Percentiles rank a stretch among this genome's conserved stretches.
These are phyloP conservation scores for Solanum medicagineum DNA, from an alignment of 257 asterid species.

Conservation along the genomic window DNA sequence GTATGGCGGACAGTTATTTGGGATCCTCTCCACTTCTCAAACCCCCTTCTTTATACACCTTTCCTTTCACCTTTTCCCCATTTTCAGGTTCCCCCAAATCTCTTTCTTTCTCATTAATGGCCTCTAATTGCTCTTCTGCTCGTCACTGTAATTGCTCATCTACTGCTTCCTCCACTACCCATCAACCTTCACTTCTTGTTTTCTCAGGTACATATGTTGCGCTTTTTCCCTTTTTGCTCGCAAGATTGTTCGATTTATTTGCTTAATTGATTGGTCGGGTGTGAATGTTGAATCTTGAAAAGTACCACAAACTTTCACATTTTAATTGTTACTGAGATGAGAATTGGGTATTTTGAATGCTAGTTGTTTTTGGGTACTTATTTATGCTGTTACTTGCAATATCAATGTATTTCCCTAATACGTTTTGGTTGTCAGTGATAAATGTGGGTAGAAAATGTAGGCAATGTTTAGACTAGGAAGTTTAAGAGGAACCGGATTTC, in stretches of 20 bases:
- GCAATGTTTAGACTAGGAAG: background rate
- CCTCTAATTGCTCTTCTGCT: conserved; percentile 12
- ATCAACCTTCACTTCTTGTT: conserved; percentile 69
- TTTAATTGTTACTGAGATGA: background rate
- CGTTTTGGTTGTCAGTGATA: background rate
- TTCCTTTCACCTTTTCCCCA: conserved; percentile 6
- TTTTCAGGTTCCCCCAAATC: conserved; percentile 5
- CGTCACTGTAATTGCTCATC: conserved; percentile 8
- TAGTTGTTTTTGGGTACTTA: background rate
- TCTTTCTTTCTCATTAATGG: conserved; percentile 23
- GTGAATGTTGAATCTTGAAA: background rate
- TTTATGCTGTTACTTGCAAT: background rate
- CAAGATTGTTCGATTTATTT: background rate
- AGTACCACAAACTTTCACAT: background rate
- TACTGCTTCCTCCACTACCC: background rate
- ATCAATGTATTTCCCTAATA: background rate
- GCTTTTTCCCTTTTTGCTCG: background rate
- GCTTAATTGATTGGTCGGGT: background rate
- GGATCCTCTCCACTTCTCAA: conserved; percentile 37
- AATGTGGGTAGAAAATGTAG: background rate
- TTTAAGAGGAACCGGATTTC: background rate
- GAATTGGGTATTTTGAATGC: background rate
- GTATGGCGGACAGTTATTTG: conserved; percentile 66
- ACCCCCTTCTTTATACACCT: conserved; percentile 11
- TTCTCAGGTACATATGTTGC: conserved; percentile 51